phyloP scores from a whole-genome alignment of 352 stramenopile species.

The Pythium vanterpoolii region DNA sequence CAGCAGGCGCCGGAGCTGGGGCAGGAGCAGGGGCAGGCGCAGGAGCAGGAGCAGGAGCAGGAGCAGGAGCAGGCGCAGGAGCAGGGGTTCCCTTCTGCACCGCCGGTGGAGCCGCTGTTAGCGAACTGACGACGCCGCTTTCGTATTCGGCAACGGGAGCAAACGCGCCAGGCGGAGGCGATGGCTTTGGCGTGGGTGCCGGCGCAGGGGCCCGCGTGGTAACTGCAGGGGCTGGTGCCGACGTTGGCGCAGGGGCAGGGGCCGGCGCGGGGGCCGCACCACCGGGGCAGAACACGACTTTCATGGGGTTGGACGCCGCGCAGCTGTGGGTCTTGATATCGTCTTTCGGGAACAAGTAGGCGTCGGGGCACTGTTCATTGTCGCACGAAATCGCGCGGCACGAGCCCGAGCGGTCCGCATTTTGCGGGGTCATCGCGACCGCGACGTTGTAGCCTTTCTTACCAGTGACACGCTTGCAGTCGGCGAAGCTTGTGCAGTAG shows the following conservation, averaged over 20 bases:
- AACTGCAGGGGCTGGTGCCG: too few relatives aligned
- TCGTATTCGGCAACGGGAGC: conserved; percentile 24
- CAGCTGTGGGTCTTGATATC: conserved; percentile 70
- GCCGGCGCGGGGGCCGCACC: not conserved
- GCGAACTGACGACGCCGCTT: conserved; percentile 15
- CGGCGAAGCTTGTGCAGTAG: conserved; percentile 33
- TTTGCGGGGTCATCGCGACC: conserved; percentile 38
- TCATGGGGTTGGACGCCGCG: conserved; percentile 28
- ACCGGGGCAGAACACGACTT: conserved; percentile 56
- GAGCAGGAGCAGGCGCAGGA: not conserved
- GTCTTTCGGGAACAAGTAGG: conserved; percentile 61
- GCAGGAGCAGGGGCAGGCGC: not conserved
- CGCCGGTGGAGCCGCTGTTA: not conserved
- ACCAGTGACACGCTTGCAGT: conserved; percentile 41
- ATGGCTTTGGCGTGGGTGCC: conserved; percentile 4
- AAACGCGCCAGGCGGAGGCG: conserved; percentile 4
- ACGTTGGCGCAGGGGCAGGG: not conserved
- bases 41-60: not conserved
- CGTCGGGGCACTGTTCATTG: conserved; percentile 35
- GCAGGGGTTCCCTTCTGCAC: not conserved
- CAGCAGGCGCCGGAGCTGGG: not conserved
- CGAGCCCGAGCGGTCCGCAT: conserved; percentile 15
- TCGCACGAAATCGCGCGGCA: conserved; percentile 41
- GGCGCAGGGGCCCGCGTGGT: not conserved
- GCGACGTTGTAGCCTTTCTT: conserved; percentile 53